Evolutionary conservation across 441 rosid species (phyloP).

Genomic region (Gossypium lobatum): DNA sequence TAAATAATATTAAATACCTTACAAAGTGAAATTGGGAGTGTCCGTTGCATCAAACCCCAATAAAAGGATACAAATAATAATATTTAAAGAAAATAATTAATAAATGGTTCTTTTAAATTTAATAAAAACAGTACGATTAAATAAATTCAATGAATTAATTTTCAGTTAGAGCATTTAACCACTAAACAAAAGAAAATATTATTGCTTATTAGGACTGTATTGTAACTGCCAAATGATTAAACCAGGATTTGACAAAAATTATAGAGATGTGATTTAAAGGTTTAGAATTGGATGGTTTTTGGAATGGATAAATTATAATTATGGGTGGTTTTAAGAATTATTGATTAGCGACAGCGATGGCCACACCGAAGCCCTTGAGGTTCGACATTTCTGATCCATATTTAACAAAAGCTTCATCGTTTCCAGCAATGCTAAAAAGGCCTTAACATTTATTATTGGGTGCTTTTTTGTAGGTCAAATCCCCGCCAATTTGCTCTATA

Average conservation of each 20-base stretch:
- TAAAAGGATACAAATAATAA: not conserved
- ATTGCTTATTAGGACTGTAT: slow-evolving; percentile 1
- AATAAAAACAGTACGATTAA: not conserved
- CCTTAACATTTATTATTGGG: not conserved
- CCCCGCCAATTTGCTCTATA: slow-evolving; percentile 15
- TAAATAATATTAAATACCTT: not conserved
- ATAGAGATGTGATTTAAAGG: not conserved
- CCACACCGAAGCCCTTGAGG: slow-evolving; percentile 1
- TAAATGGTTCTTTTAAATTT: not conserved
- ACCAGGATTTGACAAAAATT: not conserved
- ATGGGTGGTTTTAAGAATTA: not conserved
- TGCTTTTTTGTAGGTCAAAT: slow-evolving; percentile 7
- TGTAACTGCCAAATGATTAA: slow-evolving; percentile 7
- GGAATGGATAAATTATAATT: not conserved
- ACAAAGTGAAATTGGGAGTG: not conserved
- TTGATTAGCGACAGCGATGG: slow-evolving; percentile 3
- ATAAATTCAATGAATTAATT: not conserved
- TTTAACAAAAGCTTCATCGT: not conserved
- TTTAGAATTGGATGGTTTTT: not conserved
- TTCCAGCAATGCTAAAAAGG: slow-evolving; percentile 6
- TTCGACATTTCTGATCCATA: not conserved
- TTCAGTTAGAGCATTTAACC: not conserved
- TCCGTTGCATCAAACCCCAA: not conserved
- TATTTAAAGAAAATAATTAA: not conserved
- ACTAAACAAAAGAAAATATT: not conserved